These are phyloP conservation scores for Akanthomyces lecanii DNA, from an alignment of 2,329 filamentous ascomycete species.

Conservation along the genomic window DNA sequence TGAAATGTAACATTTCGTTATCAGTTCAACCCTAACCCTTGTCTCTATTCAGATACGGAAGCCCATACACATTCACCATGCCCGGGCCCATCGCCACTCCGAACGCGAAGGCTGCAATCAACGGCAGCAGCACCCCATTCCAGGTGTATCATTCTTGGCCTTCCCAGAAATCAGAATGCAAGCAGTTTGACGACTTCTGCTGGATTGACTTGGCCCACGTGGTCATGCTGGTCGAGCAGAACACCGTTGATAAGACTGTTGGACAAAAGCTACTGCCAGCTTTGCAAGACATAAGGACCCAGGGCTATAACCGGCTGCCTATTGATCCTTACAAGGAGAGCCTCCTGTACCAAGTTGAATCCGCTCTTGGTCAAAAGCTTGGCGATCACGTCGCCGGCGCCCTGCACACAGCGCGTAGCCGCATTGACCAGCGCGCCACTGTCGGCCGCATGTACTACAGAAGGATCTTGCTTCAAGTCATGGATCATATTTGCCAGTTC, in stretches of 20 bases:
- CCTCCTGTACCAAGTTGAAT: conserved; percentile 15
- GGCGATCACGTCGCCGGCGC: conserved; percentile 19
- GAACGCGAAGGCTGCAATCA: neutral
- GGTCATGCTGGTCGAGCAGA: conserved; percentile 19
- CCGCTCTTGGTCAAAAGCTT: conserved; percentile 7
- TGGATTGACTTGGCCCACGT: conserved; percentile 20
- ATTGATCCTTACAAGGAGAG: conserved; percentile 17
- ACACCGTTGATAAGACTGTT: conserved; percentile 4
- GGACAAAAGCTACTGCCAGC: conserved; percentile 14
- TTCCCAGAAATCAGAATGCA: conserved; percentile 17
- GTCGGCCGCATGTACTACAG: conserved; percentile 17
- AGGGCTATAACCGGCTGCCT: conserved; percentile 12
- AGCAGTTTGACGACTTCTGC: conserved; percentile 18
- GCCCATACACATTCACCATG: neutral
- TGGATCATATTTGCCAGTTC: conserved; percentile 14
- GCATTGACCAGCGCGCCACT: conserved; percentile 20
- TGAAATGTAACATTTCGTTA: neutral
- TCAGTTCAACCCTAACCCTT: neutral
- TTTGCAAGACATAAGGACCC: conserved; percentile 11
- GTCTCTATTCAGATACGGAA: neutral
- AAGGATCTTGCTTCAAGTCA: conserved; percentile 11
- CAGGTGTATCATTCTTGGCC: conserved; percentile 18
- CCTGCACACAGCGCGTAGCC: conserved; percentile 19
- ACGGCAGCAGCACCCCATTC: conserved; percentile 2
- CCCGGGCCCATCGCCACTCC: neutral